These are phyloP conservation scores for Ustilago esculenta DNA, from an alignment of 1,284 basidiomycete genomes.

Conservation along the genomic window DNA sequence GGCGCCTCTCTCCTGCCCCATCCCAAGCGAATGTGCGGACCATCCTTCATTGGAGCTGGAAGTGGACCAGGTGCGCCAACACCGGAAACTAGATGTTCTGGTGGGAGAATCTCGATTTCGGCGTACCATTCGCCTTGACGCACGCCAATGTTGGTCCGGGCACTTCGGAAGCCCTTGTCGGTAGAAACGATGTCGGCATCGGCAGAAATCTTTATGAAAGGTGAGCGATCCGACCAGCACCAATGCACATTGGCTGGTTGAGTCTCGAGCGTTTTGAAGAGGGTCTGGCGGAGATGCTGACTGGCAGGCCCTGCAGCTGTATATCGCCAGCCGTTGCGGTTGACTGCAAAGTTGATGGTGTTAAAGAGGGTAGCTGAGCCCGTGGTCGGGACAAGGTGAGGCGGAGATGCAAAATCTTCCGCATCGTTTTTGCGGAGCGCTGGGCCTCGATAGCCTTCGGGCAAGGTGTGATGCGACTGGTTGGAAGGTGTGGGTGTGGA, in stretches of 20 bases:
- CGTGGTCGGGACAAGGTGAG: conserved; percentile 32
- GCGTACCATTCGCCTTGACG: conserved; percentile 93
- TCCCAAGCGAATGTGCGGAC: conserved; percentile 86
- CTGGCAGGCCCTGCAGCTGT: conserved; percentile 58
- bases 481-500: conserved; percentile 16
- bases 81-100: conserved; percentile 60
- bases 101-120: conserved; percentile 83
- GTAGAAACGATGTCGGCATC: conserved; percentile 82
- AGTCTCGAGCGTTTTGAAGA: conserved; percentile 59
- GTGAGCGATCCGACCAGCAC: conserved; percentile 75
- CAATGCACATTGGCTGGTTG: conserved; percentile 57
- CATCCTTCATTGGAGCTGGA: conserved; percentile 67
- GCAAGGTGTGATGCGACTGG: conserved; percentile 45
- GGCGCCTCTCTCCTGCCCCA: conserved; percentile 91
- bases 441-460: conserved; percentile 55
- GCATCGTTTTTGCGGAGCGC: conserved; percentile 48
- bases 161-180: conserved; percentile 89
- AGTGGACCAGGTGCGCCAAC: conserved; percentile 67
- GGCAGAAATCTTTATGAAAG: conserved; percentile 78
- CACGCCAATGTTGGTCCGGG: conserved; percentile 86
- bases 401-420: conserved; percentile 53
- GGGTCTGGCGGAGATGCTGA: conserved; percentile 47
- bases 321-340: conserved; percentile 63
- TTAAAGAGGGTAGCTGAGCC: conserved; percentile 35
- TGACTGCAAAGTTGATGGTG: conserved; percentile 55